phyloP scores from a whole-genome alignment of 768 basidiomycete genomes.

The Mycena albidolilacea region DNA sequence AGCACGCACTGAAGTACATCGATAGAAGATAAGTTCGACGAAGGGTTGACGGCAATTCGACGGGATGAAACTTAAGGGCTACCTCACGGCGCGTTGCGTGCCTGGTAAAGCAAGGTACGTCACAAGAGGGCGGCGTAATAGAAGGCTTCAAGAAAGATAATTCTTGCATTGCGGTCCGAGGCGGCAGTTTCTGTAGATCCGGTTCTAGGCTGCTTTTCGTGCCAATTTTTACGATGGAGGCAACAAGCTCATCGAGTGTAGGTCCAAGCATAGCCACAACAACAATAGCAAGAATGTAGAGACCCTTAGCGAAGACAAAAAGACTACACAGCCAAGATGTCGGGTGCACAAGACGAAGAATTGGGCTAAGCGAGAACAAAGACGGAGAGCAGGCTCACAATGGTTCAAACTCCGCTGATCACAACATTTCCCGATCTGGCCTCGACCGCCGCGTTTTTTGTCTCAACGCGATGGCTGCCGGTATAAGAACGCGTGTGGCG shows the following conservation, averaged over 20 bases:
- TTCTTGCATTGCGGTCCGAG: background rate
- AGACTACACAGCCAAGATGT: background rate
- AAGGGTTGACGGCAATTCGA: background rate
- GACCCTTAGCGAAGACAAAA: background rate
- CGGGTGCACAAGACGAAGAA: background rate
- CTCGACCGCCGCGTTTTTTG: background rate
- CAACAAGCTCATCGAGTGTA: too few species aligned
- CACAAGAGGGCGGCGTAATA: background rate
- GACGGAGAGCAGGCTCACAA: background rate
- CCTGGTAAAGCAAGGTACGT: background rate
- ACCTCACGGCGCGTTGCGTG: background rate
- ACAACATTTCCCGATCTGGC: constrained; percentile 2
- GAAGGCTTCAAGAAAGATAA: background rate
- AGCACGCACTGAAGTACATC: too few species aligned
- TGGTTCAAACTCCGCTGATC: constrained; percentile 11
- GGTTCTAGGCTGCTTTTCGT: too few species aligned
- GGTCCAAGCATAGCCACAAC: too few species aligned
- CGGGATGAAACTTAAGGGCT: background rate
- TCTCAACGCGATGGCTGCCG: background rate
- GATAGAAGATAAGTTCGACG: background rate
- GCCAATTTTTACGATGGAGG: too few species aligned
- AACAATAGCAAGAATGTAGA: background rate
- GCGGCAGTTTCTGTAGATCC: background rate
- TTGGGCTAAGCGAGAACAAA: background rate
- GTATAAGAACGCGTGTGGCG: constrained; percentile 5